phyloP scores from a whole-genome alignment of 495 filamentous ascomycete genomes.

The Pyrenula massariospora region DNA sequence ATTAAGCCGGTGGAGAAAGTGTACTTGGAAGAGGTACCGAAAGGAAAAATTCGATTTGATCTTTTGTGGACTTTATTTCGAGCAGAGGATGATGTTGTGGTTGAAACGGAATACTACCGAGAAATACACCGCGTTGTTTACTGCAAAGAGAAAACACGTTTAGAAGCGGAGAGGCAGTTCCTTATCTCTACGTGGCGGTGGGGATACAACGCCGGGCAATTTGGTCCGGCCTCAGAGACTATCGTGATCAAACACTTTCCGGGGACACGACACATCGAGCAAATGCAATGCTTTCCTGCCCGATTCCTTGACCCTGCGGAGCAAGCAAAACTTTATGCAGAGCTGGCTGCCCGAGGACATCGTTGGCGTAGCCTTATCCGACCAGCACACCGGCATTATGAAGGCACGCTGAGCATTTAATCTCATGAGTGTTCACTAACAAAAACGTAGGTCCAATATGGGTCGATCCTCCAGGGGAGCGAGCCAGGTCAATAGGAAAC shows the following conservation, averaged over 20 bases:
- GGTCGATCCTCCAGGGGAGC: not conserved
- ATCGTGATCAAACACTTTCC: not conserved
- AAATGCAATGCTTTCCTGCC: not conserved
- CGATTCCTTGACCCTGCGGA: not conserved
- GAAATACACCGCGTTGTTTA: not conserved
- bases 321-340: not conserved
- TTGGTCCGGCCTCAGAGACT: not conserved
- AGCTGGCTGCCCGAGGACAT: not conserved
- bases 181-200: not conserved
- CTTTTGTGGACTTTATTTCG: slow-evolving; percentile 1
- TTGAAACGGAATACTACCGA: not conserved
- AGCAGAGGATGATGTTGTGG: not conserved
- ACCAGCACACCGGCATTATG: not conserved
- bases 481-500: not conserved
- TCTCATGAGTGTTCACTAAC: no score
- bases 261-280: not conserved
- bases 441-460: not conserved
- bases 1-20: not conserved
- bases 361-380: not conserved
- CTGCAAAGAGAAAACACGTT: not conserved
- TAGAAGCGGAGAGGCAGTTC: not conserved
- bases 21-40: slow-evolving; percentile 1
- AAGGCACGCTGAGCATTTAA: not conserved
- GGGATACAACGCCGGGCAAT: not conserved
- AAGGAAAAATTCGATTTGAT: slow-evolving; percentile 1